Base-by-base conservation (phyloP, 129 eudicot genomes). In the Chrysanthemum seticuspe region DNA sequence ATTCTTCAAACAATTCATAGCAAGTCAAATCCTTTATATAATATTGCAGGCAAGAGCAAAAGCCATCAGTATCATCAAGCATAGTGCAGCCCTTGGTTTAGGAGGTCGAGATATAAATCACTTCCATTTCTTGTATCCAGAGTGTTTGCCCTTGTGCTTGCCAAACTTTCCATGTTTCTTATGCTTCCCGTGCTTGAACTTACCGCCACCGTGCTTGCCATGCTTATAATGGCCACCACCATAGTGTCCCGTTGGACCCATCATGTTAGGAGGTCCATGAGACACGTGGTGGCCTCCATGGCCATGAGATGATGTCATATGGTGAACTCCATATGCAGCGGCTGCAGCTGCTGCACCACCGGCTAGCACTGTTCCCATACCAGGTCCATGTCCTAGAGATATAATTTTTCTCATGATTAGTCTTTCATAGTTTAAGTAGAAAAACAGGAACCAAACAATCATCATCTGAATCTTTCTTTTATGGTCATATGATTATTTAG, bases 321-420 rank as follows among this genome's bases (percentile, higher is more conserved):
- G 96, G 72, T 89, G 92, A 49, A 79, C 88, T 21, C 92, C 92
- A 81, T 84, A 84, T 58, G 79, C 81, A 1, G 89, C 89, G 3
- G 89, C 93, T 2, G 93, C 93, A 15, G 89, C 93, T 0, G 88
- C 95, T 5, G 89, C 96, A 60, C 91, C 91, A n/a, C 91, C 96
- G 2, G 91, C 89, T 82, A 89, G 64, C 75, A 88, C 0, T 52
- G 74, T 49, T 77, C 96, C 89, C 79, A 82, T 68, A 54, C 83
- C 82, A 66, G 78, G 66, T 81, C 95, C 86, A 74, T 86, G 87
- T 48, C 96, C 96, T 89, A 68, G 21, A 60, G 9, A 12, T 64
- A 13, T 18, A 74, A 18, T 11, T 12, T 48, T 23, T 47, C 29
- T 29, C 12, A 9, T 61, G 6, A 73, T 73, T 14, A 10, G 55